Evolutionary conservation across 305 asterid species (phyloP).

Genomic region (Fraxinus albicans): DNA sequence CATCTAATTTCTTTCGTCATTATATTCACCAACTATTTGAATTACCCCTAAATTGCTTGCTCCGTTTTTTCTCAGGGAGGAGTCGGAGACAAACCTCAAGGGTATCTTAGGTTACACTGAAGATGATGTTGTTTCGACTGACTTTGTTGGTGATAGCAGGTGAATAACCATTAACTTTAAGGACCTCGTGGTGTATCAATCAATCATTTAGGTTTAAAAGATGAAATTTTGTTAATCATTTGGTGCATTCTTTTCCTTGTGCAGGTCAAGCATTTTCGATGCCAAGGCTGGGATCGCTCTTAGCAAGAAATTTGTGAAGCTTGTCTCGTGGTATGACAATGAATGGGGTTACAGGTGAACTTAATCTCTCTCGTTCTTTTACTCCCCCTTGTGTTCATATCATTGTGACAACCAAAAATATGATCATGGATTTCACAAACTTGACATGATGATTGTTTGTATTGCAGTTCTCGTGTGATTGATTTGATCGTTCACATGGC

Average conservation of each 20-base stretch:
- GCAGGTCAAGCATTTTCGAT: conserved; percentile 49
- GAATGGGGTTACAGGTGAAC: conserved; percentile 28
- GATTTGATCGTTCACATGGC: conserved; percentile 41
- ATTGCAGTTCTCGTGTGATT: conserved; percentile 37
- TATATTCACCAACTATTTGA: not conserved
- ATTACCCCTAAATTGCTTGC: not conserved
- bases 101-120: conserved; percentile 49
- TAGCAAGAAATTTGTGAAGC: conserved; percentile 36
- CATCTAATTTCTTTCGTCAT: not conserved
- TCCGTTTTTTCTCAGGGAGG: conserved; percentile 24
- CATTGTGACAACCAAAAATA: no score
- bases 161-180: not conserved
- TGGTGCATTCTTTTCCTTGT: not conserved
- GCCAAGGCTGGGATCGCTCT: conserved; percentile 54
- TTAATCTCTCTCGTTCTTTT: no score
- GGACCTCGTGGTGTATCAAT: not conserved
- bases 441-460: not conserved
- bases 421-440: not conserved
- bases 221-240: not conserved
- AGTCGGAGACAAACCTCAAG: conserved; percentile 43
- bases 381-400: no score
- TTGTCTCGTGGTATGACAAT: conserved; percentile 55
- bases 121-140: conserved; percentile 42
- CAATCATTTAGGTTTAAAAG: not conserved
- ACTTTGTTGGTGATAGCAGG: conserved; percentile 49